These are phyloP conservation scores for Vitis cinerea DNA, from an alignment of 164 flowering plant species.

Conservation along the genomic window DNA sequence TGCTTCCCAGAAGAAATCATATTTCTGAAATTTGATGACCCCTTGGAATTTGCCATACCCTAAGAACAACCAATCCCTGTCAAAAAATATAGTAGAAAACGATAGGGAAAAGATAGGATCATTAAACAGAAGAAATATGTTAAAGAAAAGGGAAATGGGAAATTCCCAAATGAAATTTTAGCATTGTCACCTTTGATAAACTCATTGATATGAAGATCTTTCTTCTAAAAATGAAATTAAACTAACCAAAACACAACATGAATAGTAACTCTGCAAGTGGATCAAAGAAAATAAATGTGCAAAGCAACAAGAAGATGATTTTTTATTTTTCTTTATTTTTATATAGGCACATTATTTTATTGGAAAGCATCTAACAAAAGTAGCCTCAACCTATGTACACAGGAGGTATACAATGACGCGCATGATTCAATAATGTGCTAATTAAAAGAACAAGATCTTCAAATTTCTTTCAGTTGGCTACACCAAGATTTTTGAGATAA, in stretches of 20 bases:
- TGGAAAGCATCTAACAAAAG: too few relatives aligned
- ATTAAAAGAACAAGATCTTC: too few relatives aligned
- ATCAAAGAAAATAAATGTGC: neutral
- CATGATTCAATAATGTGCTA: too few relatives aligned
- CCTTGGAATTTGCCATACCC: slow-evolving; percentile 65
- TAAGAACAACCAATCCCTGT: slow-evolving; percentile 21
- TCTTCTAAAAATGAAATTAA: neutral
- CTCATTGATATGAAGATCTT: neutral
- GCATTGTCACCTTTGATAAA: neutral
- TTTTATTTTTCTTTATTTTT: too few relatives aligned
- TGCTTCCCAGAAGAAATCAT: slow-evolving; percentile 54
- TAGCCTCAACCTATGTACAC: too few relatives aligned
- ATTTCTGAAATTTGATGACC: slow-evolving; percentile 53
- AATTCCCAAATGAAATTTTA: too few relatives aligned
- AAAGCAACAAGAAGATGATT: neutral
- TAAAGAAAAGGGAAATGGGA: neutral
- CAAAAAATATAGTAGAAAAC: slow-evolving; percentile 13
- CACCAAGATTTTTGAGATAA: too few relatives aligned
- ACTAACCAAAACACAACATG: neutral
- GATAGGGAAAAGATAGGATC: slow-evolving; percentile 1
- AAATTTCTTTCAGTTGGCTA: too few relatives aligned
- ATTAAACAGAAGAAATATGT: neutral
- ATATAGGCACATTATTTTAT: too few relatives aligned
- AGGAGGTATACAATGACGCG: too few relatives aligned
- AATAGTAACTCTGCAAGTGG: neutral